Conservation (phyloP, 2,329 filamentous ascomycete genomes). For the Esteya vermicola region DNA sequence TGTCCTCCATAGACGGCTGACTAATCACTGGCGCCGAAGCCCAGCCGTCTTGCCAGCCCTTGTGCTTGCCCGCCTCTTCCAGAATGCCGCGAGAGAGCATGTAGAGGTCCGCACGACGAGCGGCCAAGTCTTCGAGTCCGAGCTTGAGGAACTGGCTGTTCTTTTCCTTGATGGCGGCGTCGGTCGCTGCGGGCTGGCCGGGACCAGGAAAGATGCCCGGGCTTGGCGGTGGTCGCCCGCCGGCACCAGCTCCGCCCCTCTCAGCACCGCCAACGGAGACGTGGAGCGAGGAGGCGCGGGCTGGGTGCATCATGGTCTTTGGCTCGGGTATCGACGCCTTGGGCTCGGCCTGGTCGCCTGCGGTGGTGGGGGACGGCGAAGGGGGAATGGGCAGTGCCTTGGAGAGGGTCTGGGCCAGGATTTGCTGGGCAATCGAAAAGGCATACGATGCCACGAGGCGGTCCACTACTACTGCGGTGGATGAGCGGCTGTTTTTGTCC, state of each 20-base stretch:
- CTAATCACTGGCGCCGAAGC: conserved; percentile 37
- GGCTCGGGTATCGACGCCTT: conserved; percentile 51
- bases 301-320: conserved; percentile 58
- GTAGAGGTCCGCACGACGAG: conserved; percentile 69
- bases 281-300: conserved; percentile 46
- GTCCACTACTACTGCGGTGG: conserved; percentile 49
- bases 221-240: conserved; percentile 24
- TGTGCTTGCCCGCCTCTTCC: conserved; percentile 55
- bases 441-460: conserved; percentile 67
- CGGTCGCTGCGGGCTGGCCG: conserved; percentile 18
- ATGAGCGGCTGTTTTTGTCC: no score
- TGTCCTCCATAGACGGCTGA: conserved; percentile 23
- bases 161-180: conserved; percentile 22
- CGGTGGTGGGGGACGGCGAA: conserved; percentile 31
- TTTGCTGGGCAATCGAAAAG: conserved; percentile 62
- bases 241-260: no score
- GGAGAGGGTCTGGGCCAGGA: conserved; percentile 61
- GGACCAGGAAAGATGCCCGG: conserved; percentile 39
- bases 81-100: conserved; percentile 67
- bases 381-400: conserved; percentile 52
- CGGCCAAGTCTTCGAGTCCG: conserved; percentile 70
- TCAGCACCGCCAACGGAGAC: no score
- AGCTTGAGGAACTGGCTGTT: conserved; percentile 38
- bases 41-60: conserved; percentile 70
- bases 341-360: conserved; percentile 39